Evolutionary conservation across 495 filamentous ascomycete species (phyloP), one percentile per base, ranked within the genome.

Genomic region (Copromyces sp.): DNA sequence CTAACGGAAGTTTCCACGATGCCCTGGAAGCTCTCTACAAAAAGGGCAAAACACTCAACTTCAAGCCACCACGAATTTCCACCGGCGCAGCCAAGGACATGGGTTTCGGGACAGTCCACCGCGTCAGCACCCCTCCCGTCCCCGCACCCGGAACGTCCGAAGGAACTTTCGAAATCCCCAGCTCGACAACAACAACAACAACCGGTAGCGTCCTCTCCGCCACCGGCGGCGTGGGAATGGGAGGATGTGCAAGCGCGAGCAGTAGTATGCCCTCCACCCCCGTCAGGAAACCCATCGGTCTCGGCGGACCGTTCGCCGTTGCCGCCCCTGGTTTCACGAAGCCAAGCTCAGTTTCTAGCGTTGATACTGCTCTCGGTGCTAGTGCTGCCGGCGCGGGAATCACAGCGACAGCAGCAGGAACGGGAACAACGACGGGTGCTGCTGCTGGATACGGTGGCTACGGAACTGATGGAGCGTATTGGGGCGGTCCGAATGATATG

Each of bases 11-110:
- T 17, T 84, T 96, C 47, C 89, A 93, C 74, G 77, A 82, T 6
- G 94, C 94, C 80, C 86, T 97, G 45, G 87, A 92, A 75, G 92
- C 94, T 73, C 92, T 97, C 32, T 97, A 95, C 79, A 85, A 84
- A 70, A 88, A 88, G 82, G 96, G 89, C 40, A 86, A 84, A 73
- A 90, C 88, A 69, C 87, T 85, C 35, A 89, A 90, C 68, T 98
- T 92, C 82, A 91, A 91, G 72, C 90, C 92, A 2, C 94, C 93
- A 42, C 76, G 79, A n/a, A 83, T 65, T 2, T 65, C 53, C 53
- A 32, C 29, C 29, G 29, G 53, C 1, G 29, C 53, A 37, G 32
- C 24, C 29, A 65, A 65, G 3, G 53, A 65, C 29, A 24, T 24
- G 3, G 53, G 53, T 32, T 65, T 65, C 29, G 53, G 53, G 1